Evolutionary conservation across 176 grass and related monocot species (phyloP).

Genomic region (Carex parvula): DNA sequence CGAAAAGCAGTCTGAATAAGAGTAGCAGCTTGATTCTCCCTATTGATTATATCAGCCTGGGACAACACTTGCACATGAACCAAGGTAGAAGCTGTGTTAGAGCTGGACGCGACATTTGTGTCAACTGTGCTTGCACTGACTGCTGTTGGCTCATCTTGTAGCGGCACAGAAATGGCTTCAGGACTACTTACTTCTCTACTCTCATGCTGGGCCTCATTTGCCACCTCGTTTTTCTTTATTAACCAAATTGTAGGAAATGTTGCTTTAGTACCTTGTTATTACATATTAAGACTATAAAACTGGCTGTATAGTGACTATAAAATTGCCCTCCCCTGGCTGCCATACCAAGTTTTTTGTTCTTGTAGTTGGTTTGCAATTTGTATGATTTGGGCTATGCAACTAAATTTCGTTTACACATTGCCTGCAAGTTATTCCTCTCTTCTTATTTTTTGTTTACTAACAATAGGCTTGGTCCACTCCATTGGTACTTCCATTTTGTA

Average conservation of each 20-base stretch:
- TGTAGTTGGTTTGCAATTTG: background rate
- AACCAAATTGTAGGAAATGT: background rate
- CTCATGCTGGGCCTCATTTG: conserved; percentile 29
- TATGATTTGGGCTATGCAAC: background rate
- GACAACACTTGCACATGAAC: conserved; percentile 21
- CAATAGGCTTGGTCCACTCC: background rate
- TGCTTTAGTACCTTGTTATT: background rate
- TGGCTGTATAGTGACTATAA: background rate
- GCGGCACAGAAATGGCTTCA: background rate
- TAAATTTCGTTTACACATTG: background rate
- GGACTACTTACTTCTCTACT: conserved; percentile 31
- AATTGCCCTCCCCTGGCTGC: background rate
- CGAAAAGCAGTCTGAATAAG: conserved; percentile 85
- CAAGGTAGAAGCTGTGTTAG: conserved; percentile 27
- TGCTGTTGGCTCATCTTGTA: conserved; percentile 35
- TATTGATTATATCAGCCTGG: conserved; percentile 45
- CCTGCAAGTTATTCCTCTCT: background rate
- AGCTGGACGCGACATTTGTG: conserved; percentile 29
- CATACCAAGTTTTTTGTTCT: background rate
- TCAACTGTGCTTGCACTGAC: conserved; percentile 33
- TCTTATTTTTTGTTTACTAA: conserved; percentile 1
- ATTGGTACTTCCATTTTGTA: background rate
- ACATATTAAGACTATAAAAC: background rate
- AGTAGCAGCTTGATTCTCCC: conserved; percentile 65
- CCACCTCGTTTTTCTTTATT: conserved; percentile 37